A percentile compares a stretch with the other conserved stretches of the same genome.
Conservation (phyloP, 495 filamentous ascomycete species). For the Penicillium ochrochloron region DNA sequence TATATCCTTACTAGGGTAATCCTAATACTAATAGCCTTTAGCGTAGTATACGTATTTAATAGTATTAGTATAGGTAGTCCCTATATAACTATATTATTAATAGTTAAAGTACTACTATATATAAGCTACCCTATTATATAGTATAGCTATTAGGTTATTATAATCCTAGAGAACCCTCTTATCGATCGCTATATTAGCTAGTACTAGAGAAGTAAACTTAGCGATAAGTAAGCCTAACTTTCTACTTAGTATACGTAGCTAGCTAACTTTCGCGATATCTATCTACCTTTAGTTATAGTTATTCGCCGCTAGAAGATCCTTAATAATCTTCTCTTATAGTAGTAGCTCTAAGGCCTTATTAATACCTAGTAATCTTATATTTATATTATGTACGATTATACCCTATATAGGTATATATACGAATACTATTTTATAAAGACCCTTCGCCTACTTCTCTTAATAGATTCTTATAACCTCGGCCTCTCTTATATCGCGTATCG, state of each 20-base stretch:
- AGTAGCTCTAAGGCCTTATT: too few relatives aligned
- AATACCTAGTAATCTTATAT: too few relatives aligned
- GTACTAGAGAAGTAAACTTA: neutral
- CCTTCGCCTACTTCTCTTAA: neutral
- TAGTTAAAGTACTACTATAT: conserved; percentile 7
- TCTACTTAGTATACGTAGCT: neutral
- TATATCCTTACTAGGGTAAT: neutral
- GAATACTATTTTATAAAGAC: neutral
- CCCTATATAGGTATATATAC: conserved; percentile 2
- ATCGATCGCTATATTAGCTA: conserved; percentile 4
- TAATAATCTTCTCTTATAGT: too few relatives aligned
- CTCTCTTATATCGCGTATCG: neutral
- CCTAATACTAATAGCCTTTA: neutral
- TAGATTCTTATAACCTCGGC: conserved; percentile 5
- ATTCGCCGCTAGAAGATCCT: too few relatives aligned
- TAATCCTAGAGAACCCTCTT: neutral
- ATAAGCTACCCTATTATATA: neutral
- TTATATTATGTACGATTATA: neutral
- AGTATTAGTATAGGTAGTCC: conserved; percentile 6
- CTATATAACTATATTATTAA: conserved; percentile 15
- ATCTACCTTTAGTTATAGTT: too few relatives aligned
- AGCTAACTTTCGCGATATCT: conserved; percentile 1
- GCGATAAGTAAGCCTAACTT: neutral
- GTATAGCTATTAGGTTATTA: neutral
- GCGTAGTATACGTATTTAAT: conserved; percentile 1